Evolutionary conservation across 306 rosid genomes (phyloP).

Genomic region (Abrus precatorius): DNA sequence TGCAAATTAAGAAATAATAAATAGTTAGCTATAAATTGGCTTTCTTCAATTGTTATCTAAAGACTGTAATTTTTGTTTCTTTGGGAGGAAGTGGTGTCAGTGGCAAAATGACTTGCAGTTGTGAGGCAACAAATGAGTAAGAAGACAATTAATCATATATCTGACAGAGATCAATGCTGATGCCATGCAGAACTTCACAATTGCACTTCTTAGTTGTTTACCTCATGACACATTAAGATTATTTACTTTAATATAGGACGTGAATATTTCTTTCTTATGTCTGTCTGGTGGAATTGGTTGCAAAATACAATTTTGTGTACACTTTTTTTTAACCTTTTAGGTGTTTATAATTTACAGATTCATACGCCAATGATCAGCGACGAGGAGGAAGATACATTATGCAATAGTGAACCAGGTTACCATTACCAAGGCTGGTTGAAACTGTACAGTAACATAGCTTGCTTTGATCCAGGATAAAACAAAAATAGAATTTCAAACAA

Average conservation of each 20-base stretch:
- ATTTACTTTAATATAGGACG: neutral
- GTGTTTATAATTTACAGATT: conserved; percentile 49
- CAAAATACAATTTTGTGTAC: conserved; percentile 5
- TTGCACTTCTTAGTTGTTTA: neutral
- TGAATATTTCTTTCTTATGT: conserved; percentile 4
- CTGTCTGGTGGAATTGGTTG: conserved; percentile 4
- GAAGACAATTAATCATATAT: neutral
- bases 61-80: neutral
- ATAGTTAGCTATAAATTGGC: neutral
- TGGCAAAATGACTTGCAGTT: conserved; percentile 12
- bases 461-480: conserved; percentile 34
- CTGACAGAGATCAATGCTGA: neutral
- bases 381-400: conserved; percentile 38
- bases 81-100: neutral
- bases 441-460: conserved; percentile 63
- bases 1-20: conserved; percentile 24
- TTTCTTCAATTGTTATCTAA: neutral
- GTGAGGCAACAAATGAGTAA: conserved; percentile 1
- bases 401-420: conserved; percentile 40
- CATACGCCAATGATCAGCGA: conserved; percentile 18
- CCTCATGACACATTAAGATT: conserved; percentile 9
- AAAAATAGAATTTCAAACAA: conserved; percentile 40
- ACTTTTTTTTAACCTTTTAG: conserved; percentile 14
- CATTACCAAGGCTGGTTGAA: conserved; percentile 38
- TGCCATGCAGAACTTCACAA: neutral